Evolutionary conservation across 345 rosid species (phyloP).

Genomic region (Syzygium jambos): DNA sequence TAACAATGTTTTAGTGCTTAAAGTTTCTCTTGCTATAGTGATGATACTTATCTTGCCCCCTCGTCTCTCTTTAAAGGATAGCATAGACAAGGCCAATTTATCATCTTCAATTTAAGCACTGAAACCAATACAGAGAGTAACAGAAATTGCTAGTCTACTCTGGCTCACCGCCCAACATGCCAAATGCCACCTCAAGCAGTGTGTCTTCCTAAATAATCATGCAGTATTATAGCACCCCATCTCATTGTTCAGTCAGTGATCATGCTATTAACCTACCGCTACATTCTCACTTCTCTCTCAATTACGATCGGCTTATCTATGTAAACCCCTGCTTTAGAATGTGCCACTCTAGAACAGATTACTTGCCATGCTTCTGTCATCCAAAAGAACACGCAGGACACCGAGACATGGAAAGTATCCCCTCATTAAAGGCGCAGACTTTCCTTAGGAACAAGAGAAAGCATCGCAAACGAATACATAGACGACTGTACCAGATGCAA

Average conservation of each 20-base stretch:
- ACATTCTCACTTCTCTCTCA: not conserved
- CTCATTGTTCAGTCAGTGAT: not conserved
- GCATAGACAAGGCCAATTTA: not conserved
- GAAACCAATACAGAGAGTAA: not conserved
- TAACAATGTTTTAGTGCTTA: not conserved
- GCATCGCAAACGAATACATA: not conserved
- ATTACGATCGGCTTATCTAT: not conserved
- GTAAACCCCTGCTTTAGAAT: not conserved
- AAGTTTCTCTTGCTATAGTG: not conserved
- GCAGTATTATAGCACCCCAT: not conserved
- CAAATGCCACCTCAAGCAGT: not conserved
- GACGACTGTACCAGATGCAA: slow-evolving; percentile 48
- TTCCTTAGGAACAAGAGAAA: not conserved
- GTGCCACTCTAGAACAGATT: not conserved
- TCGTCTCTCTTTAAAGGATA: not conserved
- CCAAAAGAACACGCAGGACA: not conserved
- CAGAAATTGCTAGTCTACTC: not conserved
- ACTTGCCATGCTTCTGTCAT: not conserved
- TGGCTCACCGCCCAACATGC: not conserved
- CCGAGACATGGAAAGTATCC: not conserved
- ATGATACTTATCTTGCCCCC: not conserved
- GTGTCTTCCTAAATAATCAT: not conserved
- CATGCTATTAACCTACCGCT: not conserved
- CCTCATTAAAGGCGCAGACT: not conserved
- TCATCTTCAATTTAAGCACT: not conserved